These are phyloP conservation scores for Amphichorda felina DNA, from an alignment of 2,329 filamentous ascomycete species.

Conservation along the genomic window DNA sequence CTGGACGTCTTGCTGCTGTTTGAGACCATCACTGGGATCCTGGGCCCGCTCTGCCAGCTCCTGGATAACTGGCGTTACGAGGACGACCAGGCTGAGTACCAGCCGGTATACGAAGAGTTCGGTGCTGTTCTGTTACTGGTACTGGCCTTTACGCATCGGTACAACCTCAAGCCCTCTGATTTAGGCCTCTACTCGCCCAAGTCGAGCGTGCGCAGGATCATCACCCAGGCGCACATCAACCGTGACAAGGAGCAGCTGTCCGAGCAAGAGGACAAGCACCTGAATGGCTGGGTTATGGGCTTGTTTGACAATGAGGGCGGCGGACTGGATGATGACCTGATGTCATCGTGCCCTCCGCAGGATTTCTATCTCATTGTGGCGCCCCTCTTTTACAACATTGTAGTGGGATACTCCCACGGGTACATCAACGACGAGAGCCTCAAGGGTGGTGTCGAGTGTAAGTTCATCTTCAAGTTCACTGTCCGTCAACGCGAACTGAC, in stretches of 20 bases:
- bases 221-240: slow-evolving; percentile 46
- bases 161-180: slow-evolving; percentile 52
- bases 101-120: slow-evolving; percentile 79
- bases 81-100: slow-evolving; percentile 73
- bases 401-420: slow-evolving; percentile 55
- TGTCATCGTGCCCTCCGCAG: slow-evolving; percentile 71
- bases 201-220: slow-evolving; percentile 58
- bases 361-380: slow-evolving; percentile 73
- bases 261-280: slow-evolving; percentile 50
- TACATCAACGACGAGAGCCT: slow-evolving; percentile 57
- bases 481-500: slow-evolving; percentile 2
- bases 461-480: slow-evolving; percentile 18
- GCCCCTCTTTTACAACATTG: slow-evolving; percentile 64
- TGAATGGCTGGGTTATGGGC: slow-evolving; percentile 65
- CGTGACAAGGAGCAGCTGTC: slow-evolving; percentile 48
- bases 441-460: slow-evolving; percentile 66
- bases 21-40: slow-evolving; percentile 54
- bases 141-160: slow-evolving; percentile 64
- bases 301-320: slow-evolving; percentile 65
- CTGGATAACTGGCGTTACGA: slow-evolving; percentile 74
- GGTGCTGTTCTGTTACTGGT: slow-evolving; percentile 64
- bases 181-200: slow-evolving; percentile 47
- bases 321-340: slow-evolving; percentile 66
- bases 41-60: slow-evolving; percentile 62
- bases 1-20: slow-evolving; percentile 70